Base-by-base conservation (phyloP, 2,329 filamentous ascomycete species). In the Colletotrichum shisoi region DNA sequence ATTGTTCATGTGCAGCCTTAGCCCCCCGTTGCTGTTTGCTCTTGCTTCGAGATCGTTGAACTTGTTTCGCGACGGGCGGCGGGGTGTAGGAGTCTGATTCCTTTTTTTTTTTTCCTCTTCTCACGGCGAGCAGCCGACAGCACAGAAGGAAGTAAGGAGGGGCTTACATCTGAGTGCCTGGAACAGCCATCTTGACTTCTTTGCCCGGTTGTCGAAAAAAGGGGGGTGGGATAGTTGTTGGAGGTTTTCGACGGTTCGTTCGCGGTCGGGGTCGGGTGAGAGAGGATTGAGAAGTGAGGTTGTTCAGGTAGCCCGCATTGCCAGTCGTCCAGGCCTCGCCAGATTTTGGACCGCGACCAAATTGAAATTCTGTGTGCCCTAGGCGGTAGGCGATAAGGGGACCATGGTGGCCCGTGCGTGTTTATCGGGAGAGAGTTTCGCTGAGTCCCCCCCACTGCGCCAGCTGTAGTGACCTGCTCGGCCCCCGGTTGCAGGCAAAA, bases 131-230 rank as follows among this genome's bases (percentile, higher is more conserved):
- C 17, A 44, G 49, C 49, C 31, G 44, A 39, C 12, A 63, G 40
- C 51, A 49, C 19, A 42, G 49, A 31, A 44, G 54, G 17, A 31
- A 57, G 52, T 34, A 45, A 34, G 69, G 64, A 68, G 70, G 82
- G 31, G 53, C 85, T 85, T 80, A 88, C 85, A 88, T 87, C 79
- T 87, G 85, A 78, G 84, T 79, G 78, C 85, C 85, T 74, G 85
- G 83, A 78, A 83, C 80, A 81, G 85, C 84, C 85, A 87, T 87
- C 73, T 81, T 87, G 83, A 79, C 78, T 77, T 70, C 73, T 73
- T 75, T 73, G 70, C 64, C 72, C 63, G 69, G 57, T 42, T 68
- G 68, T 70, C 63, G 61, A 69, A 57, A 53, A 52, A 52, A 52
- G 37, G 51, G 52, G 63, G 57, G 39, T 49, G 59, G 65, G 62